A percentile compares a stretch with the other conserved stretches of the same genome.
Conservation (phyloP, 2,329 filamentous ascomycete genomes). For the Leptoxyphium fumago region DNA sequence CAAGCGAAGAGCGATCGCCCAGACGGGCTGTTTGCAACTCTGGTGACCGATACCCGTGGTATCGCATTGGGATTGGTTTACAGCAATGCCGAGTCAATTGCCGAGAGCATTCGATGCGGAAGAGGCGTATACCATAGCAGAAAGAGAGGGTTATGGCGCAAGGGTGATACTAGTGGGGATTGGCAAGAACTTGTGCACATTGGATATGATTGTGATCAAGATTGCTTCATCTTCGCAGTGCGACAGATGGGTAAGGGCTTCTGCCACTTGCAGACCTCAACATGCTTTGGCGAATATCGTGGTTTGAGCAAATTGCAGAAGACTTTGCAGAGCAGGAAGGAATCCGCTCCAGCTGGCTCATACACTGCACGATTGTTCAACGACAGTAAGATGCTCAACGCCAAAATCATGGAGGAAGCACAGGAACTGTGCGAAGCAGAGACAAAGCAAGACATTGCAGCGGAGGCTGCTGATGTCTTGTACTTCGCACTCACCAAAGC, state of each 20-base stretch:
- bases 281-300: conserved; percentile 75
- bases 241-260: conserved; percentile 77
- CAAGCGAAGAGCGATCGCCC: conserved; percentile 67
- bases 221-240: conserved; percentile 81
- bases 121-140: conserved; percentile 88
- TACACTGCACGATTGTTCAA: conserved; percentile 90
- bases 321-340: conserved; percentile 68
- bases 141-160: conserved; percentile 91
- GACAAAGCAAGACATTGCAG: conserved; percentile 69
- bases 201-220: conserved; percentile 81
- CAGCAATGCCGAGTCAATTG: conserved; percentile 80
- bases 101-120: conserved; percentile 68
- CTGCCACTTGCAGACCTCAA: conserved; percentile 83
- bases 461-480: conserved; percentile 86
- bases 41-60: conserved; percentile 80
- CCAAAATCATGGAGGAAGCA: conserved; percentile 98
- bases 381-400: conserved; percentile 73
- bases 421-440: conserved; percentile 84
- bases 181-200: conserved; percentile 78
- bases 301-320: conserved; percentile 77
- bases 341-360: conserved; percentile 71
- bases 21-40: conserved; percentile 75
- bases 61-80: conserved; percentile 81
- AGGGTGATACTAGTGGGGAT: conserved; percentile 87
- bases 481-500: conserved; percentile 94